Evolutionary conservation across 2,329 filamentous ascomycete genomes (phyloP).

Genomic region (Paraconiothyrium sp.): DNA sequence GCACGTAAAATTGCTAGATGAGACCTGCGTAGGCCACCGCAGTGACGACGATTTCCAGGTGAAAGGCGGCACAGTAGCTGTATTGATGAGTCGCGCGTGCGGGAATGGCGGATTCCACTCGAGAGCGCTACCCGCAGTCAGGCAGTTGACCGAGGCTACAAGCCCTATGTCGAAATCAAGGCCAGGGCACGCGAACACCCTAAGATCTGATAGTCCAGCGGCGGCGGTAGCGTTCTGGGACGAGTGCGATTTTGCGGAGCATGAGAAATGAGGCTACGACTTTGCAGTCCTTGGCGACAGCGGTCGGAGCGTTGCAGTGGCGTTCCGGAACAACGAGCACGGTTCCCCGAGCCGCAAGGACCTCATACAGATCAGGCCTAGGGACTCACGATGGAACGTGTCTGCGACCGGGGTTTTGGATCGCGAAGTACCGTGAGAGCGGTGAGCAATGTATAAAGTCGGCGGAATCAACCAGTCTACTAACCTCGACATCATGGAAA

Average conservation of each 20-base stretch:
- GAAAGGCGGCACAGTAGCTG: neutral
- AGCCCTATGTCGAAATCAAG: neutral
- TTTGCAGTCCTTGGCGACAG: constrained; percentile 3
- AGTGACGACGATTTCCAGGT: neutral
- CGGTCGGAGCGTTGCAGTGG: neutral
- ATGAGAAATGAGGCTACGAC: constrained; percentile 2
- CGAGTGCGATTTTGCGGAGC: neutral
- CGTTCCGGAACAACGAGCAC: neutral
- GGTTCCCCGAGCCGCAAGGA: constrained; percentile 10
- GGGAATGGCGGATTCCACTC: neutral
- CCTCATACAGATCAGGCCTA: neutral
- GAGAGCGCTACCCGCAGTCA: neutral
- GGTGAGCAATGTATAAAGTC: neutral
- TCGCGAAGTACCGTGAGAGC: neutral
- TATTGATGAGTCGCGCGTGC: neutral
- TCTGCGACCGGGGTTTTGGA: constrained; percentile 1
- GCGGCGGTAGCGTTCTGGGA: neutral
- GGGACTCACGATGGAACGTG: neutral
- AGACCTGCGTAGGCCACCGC: neutral
- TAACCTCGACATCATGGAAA: no score
- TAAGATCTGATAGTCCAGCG: neutral
- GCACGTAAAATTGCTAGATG: neutral
- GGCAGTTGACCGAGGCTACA: neutral
- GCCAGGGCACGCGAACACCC: neutral
- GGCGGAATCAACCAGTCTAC: neutral